Evolutionary conservation across 441 rosid genomes (phyloP), one percentile per base, ranked within the genome.

Genomic region (Gossypium trilobum): DNA sequence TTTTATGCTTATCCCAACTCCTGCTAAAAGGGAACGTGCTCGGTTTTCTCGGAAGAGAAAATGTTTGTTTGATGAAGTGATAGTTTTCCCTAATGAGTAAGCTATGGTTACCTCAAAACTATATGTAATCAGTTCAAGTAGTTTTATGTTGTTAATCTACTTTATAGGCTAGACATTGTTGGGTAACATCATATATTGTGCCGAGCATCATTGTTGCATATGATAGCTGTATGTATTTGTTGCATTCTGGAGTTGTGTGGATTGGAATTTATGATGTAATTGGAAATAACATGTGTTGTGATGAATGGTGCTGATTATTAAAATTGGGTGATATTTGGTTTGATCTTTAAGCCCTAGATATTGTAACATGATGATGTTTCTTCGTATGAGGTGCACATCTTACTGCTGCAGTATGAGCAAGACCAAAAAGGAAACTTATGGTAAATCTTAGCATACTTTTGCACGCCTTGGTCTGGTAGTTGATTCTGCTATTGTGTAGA

Each of bases 21-120:
- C 96, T 17, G 85, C 88, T 29, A 63, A 80, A 23, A 88, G 79
- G 82, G 97, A 93, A 78, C 68, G 66, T 73, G 60, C 78, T 59
- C 85, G 74, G 67, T 58, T 56, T 74, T 64, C 76, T 58, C 80
- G 84, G 80, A 89, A 89, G 80, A 81, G 91, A 72, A 89, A 85
- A 77, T 88, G 89, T 77, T 25, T 85, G 44, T 78, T 78, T 54
- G 99, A 94, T 78, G 87, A 89, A 33, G 74, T 78, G 59, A 80
- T 82, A 25, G 76, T 85, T 56, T 82, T 90, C 80, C 85, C 95
- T 22, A 90, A 85, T 79, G 73, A 68, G 99, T 94, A 90, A 82
- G 88, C 77, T 22, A 64, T 71, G 33, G 55, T 71, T 71, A 23
- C 55, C 46, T 25, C 39, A 48, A 23, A 29, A 17, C 59, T 25